Percentiles rank a stretch among this genome's conserved stretches.
Evolutionary conservation across 2,329 filamentous ascomycete species (phyloP).

Genomic region (Plenodomus biglobosus): DNA sequence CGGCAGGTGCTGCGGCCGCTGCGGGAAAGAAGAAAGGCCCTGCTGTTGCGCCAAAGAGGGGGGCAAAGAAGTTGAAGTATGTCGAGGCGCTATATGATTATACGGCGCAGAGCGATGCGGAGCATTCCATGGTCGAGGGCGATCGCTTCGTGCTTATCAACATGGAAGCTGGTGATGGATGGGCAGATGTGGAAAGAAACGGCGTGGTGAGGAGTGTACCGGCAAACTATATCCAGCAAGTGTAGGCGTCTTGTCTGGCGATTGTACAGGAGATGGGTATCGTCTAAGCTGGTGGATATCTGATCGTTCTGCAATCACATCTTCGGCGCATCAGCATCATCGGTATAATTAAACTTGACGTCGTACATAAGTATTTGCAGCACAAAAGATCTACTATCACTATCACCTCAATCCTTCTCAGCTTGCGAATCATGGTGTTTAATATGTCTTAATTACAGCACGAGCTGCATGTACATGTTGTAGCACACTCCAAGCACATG

Average conservation of each 20-base stretch:
- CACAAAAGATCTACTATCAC: not conserved
- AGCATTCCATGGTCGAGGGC: slow-evolving; percentile 88
- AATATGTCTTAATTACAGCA: not conserved
- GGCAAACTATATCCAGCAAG: slow-evolving; percentile 84
- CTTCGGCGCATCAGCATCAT: not conserved
- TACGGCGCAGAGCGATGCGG: slow-evolving; percentile 76
- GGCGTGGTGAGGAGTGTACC: slow-evolving; percentile 86
- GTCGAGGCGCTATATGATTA: slow-evolving; percentile 95
- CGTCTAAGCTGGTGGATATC: slow-evolving; percentile 2
- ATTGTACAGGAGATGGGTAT: not conserved
- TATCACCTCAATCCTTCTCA: not conserved
- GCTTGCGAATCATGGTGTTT: not conserved
- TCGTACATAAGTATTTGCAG: slow-evolving; percentile 9
- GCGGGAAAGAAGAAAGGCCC: slow-evolving; percentile 80
- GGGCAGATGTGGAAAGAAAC: slow-evolving; percentile 94
- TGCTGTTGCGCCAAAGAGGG: slow-evolving; percentile 84
- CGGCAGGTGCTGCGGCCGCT: slow-evolving; percentile 29
- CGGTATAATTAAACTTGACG: not conserved
- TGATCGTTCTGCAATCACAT: not conserved
- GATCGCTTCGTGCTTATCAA: slow-evolving; percentile 89
- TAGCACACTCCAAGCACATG: slow-evolving; percentile 4
- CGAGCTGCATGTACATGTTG: slow-evolving; percentile 6
- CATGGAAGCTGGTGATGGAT: slow-evolving; percentile 87
- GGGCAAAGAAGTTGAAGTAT: slow-evolving; percentile 91
- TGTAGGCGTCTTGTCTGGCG: slow-evolving; percentile 45